Evolutionary conservation across 345 rosid species (phyloP), one percentile per base, ranked within the genome.

Genomic region (Geranium rotundifolium): DNA sequence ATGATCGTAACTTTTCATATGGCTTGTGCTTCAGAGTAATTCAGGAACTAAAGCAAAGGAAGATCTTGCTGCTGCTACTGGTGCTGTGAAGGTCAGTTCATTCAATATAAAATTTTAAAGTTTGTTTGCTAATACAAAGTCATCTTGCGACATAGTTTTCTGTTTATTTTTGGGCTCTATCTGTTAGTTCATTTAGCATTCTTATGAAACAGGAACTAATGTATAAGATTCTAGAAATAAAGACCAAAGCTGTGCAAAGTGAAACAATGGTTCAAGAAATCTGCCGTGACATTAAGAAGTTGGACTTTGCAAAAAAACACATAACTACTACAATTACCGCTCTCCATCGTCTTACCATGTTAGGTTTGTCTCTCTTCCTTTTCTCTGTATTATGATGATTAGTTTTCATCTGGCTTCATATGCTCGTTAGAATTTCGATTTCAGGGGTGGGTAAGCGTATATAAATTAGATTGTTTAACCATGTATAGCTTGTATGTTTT

Each of bases 41-140:
- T 93, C 99, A 1, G 95, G 99, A 71, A 88, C 87, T 27, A 93
- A 88, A 82, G 97, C 97, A 18, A 90, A 93, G 77, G 97, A 93
- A 82, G 99, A 93, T 80, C 97, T 93, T 79, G 96, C 97, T 74
- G 90, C 95, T 78, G 97, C 97, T 73, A 93, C 95, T n/a, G 79
- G 65, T 71, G 97, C 97, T 77, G 99, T 93, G 60, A 80, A 93
- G 97, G 99, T 88, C 72, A 72, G 87, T 67, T 65, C 59, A 61
- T 76, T 57, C 31, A 62, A 54, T 60, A 13, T n/a, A 23, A 23
- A 23, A 19, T 46, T 46, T 7, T 0, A 46, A 46, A 46, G 52
- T 46, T 49, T 61, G 4, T 16, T 34, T 34, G 1, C 41, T 34
- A 34, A 34, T 8, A 1, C 15, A 34, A 23, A 23, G 9, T 10